Percentiles rank a stretch among this genome's conserved stretches.
These are phyloP conservation scores for Saccharomyces pastorianus DNA, from an alignment of 1,139 yeast genomes.

Conservation along the genomic window DNA sequence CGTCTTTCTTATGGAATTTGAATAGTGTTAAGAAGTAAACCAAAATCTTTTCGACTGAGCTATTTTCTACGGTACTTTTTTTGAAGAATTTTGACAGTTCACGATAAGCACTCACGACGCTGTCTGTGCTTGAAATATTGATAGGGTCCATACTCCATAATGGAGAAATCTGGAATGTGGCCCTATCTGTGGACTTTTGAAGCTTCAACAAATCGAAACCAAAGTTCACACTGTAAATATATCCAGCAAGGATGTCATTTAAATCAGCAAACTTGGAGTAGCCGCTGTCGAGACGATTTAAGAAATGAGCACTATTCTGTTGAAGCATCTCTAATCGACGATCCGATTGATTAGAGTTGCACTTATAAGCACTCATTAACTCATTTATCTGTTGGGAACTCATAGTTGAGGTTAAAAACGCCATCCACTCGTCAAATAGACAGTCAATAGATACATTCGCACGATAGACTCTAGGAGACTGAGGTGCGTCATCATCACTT, in stretches of 20 bases:
- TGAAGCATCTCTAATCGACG: conserved; percentile 56
- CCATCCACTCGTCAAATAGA: conserved; percentile 78
- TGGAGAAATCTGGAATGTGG: conserved; percentile 27
- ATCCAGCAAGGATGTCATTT: conserved; percentile 67
- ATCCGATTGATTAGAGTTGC: conserved; percentile 14
- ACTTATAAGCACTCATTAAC: conserved; percentile 33
- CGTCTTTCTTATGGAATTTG: conserved; percentile 17
- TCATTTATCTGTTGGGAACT: conserved; percentile 40
- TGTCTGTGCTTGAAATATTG: conserved; percentile 22
- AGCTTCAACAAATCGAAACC: conserved; percentile 55
- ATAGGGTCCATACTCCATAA: conserved; percentile 45
- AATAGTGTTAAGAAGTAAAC: conserved; percentile 36
- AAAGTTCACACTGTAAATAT: conserved; percentile 56
- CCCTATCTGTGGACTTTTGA: conserved; percentile 15
- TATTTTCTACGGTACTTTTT: conserved; percentile 38
- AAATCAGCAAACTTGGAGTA: conserved; percentile 62
- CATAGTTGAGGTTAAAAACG: conserved; percentile 58
- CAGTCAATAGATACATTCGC: conserved; percentile 48
- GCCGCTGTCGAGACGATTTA: conserved; percentile 48
- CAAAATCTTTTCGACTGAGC: conserved; percentile 42
- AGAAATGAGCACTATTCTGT: conserved; percentile 60
- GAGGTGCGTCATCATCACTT: conserved; percentile 33
- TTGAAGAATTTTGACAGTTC: conserved; percentile 37
- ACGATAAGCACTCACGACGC: conserved; percentile 30
- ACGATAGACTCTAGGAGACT: conserved; percentile 61